Conservation (phyloP, 176 grass and related monocot genomes). For the Ensete glaucum region DNA sequence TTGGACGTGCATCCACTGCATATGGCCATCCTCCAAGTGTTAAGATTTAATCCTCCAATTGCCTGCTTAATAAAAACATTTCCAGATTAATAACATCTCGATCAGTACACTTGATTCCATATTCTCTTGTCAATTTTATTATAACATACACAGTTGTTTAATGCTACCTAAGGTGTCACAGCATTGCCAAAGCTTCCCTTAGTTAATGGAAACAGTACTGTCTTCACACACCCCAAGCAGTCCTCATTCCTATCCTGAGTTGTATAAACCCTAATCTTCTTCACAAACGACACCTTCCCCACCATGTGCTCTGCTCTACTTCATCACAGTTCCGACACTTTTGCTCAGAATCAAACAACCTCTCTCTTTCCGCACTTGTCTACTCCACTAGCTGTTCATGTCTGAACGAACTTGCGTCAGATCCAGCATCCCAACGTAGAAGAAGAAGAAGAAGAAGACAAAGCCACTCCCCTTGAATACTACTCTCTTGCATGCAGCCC, state of each 20-base stretch:
- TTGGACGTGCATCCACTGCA: too few relatives aligned
- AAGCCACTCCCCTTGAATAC: not conserved
- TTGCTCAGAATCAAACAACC: not conserved
- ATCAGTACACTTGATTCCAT: not conserved
- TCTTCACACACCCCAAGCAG: not conserved
- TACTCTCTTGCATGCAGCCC: not conserved
- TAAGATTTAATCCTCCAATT: not conserved
- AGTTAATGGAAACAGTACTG: not conserved
- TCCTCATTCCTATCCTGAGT: not conserved
- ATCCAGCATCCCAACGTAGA: not conserved
- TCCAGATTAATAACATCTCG: not conserved
- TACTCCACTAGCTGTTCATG: constrained; percentile 2
- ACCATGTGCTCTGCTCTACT: not conserved
- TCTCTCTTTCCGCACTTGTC: not conserved
- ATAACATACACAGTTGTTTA: not conserved
- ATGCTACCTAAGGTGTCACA: not conserved
- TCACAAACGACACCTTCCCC: not conserved
- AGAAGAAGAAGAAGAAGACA: not conserved
- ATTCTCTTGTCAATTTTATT: not conserved
- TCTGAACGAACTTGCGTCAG: not conserved
- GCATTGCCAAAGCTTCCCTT: not conserved
- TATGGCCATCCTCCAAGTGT: too few relatives aligned
- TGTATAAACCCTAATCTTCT: not conserved
- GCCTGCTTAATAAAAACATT: not conserved
- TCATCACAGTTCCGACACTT: not conserved